Evolutionary conservation across 345 rosid genomes (phyloP).

Genomic region (Salix koriyanagi): DNA sequence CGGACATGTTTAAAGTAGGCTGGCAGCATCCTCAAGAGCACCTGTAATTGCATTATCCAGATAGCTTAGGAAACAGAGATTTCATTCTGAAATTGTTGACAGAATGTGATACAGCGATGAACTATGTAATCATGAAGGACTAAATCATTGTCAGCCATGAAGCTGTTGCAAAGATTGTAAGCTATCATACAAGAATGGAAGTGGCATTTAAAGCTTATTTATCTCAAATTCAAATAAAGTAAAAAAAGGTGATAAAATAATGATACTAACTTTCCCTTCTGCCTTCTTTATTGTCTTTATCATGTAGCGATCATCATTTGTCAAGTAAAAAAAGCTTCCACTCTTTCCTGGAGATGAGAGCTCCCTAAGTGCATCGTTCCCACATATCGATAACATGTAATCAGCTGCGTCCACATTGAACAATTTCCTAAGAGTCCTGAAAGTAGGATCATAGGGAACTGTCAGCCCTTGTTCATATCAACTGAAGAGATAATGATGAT

Average conservation of each 20-base stretch:
- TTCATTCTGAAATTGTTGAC: background rate
- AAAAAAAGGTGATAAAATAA: background rate
- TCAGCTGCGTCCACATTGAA: conserved; percentile 93
- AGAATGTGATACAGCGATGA: background rate
- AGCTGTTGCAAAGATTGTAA: background rate
- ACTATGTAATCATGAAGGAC: background rate
- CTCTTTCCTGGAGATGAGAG: conserved; percentile 98
- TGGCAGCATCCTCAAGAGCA: conserved; percentile 90
- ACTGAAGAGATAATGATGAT: background rate
- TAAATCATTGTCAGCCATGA: background rate
- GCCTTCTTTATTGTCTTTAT: conserved; percentile 96
- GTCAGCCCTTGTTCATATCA: conserved; percentile 6
- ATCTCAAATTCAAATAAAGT: background rate
- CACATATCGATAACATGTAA: conserved; percentile 94
- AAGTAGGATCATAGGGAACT: conserved; percentile 3
- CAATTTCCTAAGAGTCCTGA: conserved; percentile 90
- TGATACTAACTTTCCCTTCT: conserved; percentile 67
- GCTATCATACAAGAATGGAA: background rate
- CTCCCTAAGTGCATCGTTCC: conserved; percentile 92
- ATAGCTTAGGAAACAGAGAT: background rate
- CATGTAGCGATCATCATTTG: conserved; percentile 92
- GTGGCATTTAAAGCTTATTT: background rate
- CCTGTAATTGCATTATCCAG: conserved; percentile 37
- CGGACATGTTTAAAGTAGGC: conserved; percentile 94
- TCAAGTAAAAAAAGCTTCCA: conserved; percentile 91